phyloP scores from a whole-genome alignment of 768 basidiomycete genomes.

The Daedaleopsis nitida region DNA sequence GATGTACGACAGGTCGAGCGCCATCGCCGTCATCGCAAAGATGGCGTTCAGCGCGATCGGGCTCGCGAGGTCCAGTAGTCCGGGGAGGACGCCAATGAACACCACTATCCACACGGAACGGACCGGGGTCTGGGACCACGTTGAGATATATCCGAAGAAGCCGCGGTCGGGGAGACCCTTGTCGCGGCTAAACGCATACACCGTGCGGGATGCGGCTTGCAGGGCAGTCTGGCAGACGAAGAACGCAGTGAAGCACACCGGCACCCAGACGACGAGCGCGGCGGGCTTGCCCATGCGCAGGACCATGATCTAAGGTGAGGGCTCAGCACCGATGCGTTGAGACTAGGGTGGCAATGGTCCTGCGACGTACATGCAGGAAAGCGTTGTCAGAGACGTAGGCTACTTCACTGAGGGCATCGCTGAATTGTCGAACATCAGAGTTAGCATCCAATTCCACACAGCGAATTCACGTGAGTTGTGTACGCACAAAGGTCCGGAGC shows the following conservation, averaged over 20 bases:
- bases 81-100: slow-evolving; percentile 65
- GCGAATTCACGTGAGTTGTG: background rate
- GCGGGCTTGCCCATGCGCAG: slow-evolving; percentile 76
- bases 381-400: slow-evolving; percentile 55
- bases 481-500: slow-evolving; percentile 73
- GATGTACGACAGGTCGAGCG: slow-evolving; percentile 77
- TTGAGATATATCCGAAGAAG: slow-evolving; percentile 70
- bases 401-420: slow-evolving; percentile 65
- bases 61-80: slow-evolving; percentile 75
- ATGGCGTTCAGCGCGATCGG: slow-evolving; percentile 78
- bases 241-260: slow-evolving; percentile 85
- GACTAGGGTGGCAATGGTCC: background rate
- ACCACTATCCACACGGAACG: slow-evolving; percentile 78
- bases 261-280: slow-evolving; percentile 78
- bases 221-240: slow-evolving; percentile 81
- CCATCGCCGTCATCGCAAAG: slow-evolving; percentile 81
- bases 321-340: background rate
- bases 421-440: slow-evolving; percentile 22
- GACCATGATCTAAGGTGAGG: slow-evolving; percentile 59
- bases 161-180: slow-evolving; percentile 77
- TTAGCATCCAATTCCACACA: slow-evolving; percentile 1
- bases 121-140: slow-evolving; percentile 69
- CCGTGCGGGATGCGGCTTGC: slow-evolving; percentile 79
- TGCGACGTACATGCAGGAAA: slow-evolving; percentile 56
- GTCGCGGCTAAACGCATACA: slow-evolving; percentile 86